Base-by-base conservation (phyloP, 2,329 filamentous ascomycete species). In the Parastagonospora nodorum region DNA sequence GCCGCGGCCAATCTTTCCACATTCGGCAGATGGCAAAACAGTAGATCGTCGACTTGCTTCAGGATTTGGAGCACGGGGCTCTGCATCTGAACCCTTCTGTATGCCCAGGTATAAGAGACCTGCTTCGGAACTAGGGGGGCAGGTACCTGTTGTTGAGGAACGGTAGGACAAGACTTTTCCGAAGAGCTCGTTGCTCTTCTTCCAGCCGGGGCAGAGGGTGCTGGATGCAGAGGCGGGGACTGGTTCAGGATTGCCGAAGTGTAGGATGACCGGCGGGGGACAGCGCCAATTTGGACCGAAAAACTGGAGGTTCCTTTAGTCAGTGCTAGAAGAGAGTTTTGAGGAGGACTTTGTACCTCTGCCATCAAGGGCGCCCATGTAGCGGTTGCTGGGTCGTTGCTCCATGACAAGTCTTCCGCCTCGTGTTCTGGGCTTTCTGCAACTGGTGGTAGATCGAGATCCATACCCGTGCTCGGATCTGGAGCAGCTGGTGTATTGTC, bases 151-250 rank as follows among this genome's bases (percentile, higher is more conserved):
- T 53, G 38, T 19, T 39, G 51, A 24, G 14, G 53, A 28, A 27
- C 59, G 47, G 30, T 58, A 61, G 4, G 37, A 51, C 24, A 67
- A 67, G 6, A 71, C 60, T 35, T 63, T 64, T 27, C 61, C 59
- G 24, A 67, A 68, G n/a, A 71, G 35, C 43, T 71, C 64, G 48
- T 72, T 71, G 29, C 53, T 60, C 40, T 61, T 66, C 44, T 62
- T 66, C 62, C 66, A 71, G 10, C 67, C 52, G 0, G 63, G 66
- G 39, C 67, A 70, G 5, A 58, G 31, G 8, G 54, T 46, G 19
- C 36, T 58, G 3, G 56, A 30, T 5, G 50, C 36, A 31, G 32
- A 41, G 27, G 55, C 28, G 2, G 40, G 12, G 1, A 45, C 8
- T 4, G 49, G 12, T 6, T 49, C 50, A 7, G 64, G 61, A 8